Percentiles rank a stretch among this genome's conserved stretches.
Evolutionary conservation across 495 filamentous ascomycete species (phyloP).

Genomic region (Copromyces sp.): DNA sequence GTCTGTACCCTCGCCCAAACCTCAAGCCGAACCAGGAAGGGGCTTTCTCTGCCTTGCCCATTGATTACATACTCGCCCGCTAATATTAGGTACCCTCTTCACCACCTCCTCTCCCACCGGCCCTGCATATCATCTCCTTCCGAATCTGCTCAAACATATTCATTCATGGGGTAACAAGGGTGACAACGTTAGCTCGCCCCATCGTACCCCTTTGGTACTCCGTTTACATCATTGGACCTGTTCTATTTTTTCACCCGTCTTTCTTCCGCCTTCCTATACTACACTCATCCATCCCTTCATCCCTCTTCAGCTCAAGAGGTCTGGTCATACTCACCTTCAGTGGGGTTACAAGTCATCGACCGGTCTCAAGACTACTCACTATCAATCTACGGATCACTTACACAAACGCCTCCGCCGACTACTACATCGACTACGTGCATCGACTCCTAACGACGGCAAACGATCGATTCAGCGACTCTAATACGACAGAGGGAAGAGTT

Average conservation of each 20-base stretch:
- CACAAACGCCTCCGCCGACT: background rate
- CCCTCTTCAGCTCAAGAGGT: background rate
- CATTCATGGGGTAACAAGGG: background rate
- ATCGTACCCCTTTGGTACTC: background rate
- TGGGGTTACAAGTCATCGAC: background rate
- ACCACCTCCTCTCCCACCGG: background rate
- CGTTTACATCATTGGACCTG: background rate
- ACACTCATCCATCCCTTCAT: background rate
- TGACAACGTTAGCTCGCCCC: background rate
- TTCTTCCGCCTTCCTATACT: background rate
- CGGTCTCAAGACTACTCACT: background rate
- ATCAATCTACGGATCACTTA: background rate
- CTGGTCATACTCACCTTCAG: background rate
- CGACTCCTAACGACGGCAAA: background rate
- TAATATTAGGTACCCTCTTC: background rate
- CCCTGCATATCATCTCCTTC: background rate
- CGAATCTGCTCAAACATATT: background rate
- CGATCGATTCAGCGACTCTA: background rate
- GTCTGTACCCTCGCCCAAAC: background rate
- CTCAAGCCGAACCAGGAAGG: background rate
- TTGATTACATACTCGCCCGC: background rate
- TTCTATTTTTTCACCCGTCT: background rate
- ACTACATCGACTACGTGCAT: background rate
- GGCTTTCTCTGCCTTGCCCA: background rate
- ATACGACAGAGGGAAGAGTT: background rate